These are phyloP conservation scores for Volvox carteri DNA, from an alignment of 163 green algal genomes.

Conservation along the genomic window DNA sequence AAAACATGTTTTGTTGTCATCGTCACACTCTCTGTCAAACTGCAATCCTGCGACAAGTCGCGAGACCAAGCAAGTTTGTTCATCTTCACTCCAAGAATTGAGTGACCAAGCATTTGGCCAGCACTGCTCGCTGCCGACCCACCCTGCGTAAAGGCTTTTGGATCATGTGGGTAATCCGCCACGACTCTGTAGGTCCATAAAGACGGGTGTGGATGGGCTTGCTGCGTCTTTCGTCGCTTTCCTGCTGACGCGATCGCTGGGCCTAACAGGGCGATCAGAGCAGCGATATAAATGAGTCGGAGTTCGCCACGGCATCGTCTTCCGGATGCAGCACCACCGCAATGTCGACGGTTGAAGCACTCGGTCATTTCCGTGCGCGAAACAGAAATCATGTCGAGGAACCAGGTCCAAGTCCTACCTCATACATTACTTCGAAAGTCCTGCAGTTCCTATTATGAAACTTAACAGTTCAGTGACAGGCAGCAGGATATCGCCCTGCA, in stretches of 20 bases:
- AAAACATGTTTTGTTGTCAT: slow-evolving; percentile 48
- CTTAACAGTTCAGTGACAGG: too few species aligned
- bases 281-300: background rate
- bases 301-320: background rate
- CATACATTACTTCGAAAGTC: too few species aligned
- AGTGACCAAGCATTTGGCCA: background rate
- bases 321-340: background rate
- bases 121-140: background rate
- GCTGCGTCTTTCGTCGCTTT: background rate
- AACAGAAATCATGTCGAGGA: too few species aligned
- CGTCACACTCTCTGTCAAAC: slow-evolving; percentile 39
- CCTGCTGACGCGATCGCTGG: background rate
- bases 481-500: too few species aligned
- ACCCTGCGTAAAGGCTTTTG: slow-evolving; percentile 45
- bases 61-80: background rate
- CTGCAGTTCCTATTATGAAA: too few species aligned
- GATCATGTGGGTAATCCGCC: slow-evolving; percentile 37
- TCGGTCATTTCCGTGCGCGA: background rate
- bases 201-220: background rate
- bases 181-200: slow-evolving; percentile 40
- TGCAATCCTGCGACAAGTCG: slow-evolving; percentile 5
- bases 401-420: too few species aligned
- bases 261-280: background rate
- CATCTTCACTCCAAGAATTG: background rate
- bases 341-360: background rate